Conservation (phyloP, 495 filamentous ascomycete species). For the Trichoderma asperelloides region DNA sequence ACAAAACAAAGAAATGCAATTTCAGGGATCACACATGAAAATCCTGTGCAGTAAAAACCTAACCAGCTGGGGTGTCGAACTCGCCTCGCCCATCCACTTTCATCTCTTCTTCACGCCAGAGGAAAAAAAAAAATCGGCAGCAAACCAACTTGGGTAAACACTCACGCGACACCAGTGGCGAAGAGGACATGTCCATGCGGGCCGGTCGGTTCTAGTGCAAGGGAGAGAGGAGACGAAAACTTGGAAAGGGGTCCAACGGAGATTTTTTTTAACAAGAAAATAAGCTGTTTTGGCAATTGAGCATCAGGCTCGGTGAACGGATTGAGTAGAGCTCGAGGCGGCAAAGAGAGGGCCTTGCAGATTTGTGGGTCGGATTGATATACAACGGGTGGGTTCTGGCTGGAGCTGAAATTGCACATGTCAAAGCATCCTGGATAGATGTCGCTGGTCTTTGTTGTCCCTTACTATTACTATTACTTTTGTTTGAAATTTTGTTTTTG, state of each 20-base stretch:
- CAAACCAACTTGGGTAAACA: not conserved
- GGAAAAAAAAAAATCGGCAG: not conserved
- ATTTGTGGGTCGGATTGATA: not conserved
- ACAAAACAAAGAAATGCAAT: too few species aligned
- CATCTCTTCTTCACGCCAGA: too few species aligned
- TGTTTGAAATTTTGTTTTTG: not conserved
- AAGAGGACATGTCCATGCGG: not conserved
- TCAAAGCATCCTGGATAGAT: not conserved
- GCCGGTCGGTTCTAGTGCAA: not conserved
- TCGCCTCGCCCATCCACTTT: too few species aligned
- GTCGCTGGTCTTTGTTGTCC: not conserved
- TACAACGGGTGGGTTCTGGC: not conserved
- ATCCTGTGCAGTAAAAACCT: too few species aligned
- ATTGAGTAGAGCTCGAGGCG: not conserved
- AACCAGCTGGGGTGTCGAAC: too few species aligned
- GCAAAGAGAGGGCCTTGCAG: constrained; percentile 1
- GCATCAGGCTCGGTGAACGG: not conserved
- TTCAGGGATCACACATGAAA: too few species aligned
- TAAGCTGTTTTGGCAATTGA: not conserved
- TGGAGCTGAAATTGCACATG: not conserved
- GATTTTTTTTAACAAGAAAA: not conserved
- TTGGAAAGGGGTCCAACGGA: not conserved
- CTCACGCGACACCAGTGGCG: constrained; percentile 6
- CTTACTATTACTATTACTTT: not conserved
- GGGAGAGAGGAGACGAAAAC: not conserved